phyloP scores from a whole-genome alignment of 139 green algal genomes.

The Trebouxia sp. region DNA sequence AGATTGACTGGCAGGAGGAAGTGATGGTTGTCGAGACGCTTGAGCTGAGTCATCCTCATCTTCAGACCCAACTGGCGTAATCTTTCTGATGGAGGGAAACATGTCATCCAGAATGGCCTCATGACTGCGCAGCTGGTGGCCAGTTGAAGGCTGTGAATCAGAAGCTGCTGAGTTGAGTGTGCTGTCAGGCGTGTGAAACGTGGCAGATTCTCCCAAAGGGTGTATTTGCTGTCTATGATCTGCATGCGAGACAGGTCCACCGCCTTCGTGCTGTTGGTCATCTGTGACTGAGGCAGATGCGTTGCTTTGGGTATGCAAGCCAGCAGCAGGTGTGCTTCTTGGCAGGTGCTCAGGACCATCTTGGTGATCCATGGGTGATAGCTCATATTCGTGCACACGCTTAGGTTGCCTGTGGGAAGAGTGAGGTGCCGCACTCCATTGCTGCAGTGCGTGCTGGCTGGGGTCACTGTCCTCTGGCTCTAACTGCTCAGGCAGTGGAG shows the following conservation, averaged over 20 bases:
- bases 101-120: constrained; percentile 5
- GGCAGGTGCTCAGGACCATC: background rate
- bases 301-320: background rate
- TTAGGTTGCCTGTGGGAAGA: background rate
- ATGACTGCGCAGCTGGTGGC: constrained; percentile 9
- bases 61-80: background rate
- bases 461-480: background rate
- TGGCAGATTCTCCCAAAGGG: background rate
- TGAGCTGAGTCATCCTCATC: background rate
- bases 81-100: constrained; percentile 21
- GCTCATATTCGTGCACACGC: background rate
- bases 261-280: too few species aligned
- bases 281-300: too few species aligned
- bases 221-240: background rate
- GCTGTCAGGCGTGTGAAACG: background rate
- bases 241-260: background rate
- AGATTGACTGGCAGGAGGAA: too few species aligned
- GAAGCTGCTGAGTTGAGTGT: background rate
- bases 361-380: background rate
- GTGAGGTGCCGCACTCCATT: background rate
- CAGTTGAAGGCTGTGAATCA: background rate
- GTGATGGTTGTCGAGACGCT: too few species aligned
- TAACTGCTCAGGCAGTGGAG: background rate
- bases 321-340: background rate
- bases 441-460: background rate